phyloP scores from a whole-genome alignment of 2,329 filamentous ascomycete species.

The Blumeria hordei region DNA sequence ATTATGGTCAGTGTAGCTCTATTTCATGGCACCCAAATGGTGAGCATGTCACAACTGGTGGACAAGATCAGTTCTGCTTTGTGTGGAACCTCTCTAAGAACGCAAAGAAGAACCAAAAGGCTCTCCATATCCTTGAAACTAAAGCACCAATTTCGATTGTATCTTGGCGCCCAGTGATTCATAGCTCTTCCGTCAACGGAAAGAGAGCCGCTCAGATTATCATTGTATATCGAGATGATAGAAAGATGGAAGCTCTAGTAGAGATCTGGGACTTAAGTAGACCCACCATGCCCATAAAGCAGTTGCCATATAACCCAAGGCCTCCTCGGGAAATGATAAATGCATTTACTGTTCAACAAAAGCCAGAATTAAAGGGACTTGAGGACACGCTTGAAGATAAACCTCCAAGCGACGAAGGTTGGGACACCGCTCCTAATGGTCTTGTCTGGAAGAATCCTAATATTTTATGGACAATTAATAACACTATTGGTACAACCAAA shows the following conservation, averaged over 20 bases:
- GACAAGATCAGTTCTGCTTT: slow-evolving; percentile 34
- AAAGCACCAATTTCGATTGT: slow-evolving; percentile 34
- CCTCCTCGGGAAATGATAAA: neutral
- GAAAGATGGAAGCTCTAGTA: slow-evolving; percentile 31
- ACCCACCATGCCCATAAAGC: slow-evolving; percentile 41
- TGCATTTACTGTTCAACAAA: neutral
- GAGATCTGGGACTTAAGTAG: slow-evolving; percentile 47
- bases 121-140: slow-evolving; percentile 34
- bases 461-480: slow-evolving; percentile 26
- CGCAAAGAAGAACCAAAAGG: slow-evolving; percentile 38
- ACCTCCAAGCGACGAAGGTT: slow-evolving; percentile 20
- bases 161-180: slow-evolving; percentile 38
- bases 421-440: slow-evolving; percentile 30
- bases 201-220: slow-evolving; percentile 36
- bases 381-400: neutral
- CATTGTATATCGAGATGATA: slow-evolving; percentile 33
- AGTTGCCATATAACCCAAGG: slow-evolving; percentile 18
- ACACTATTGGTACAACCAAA: neutral
- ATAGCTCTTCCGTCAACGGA: slow-evolving; percentile 38
- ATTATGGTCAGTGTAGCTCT: slow-evolving; percentile 32
- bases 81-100: slow-evolving; percentile 39
- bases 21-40: slow-evolving; percentile 47
- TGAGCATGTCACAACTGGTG: slow-evolving; percentile 37
- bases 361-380: neutral
- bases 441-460: slow-evolving; percentile 41